These are phyloP conservation scores for Aspergillus egyptiacus DNA, from an alignment of 495 filamentous ascomycete genomes.

Conservation along the genomic window DNA sequence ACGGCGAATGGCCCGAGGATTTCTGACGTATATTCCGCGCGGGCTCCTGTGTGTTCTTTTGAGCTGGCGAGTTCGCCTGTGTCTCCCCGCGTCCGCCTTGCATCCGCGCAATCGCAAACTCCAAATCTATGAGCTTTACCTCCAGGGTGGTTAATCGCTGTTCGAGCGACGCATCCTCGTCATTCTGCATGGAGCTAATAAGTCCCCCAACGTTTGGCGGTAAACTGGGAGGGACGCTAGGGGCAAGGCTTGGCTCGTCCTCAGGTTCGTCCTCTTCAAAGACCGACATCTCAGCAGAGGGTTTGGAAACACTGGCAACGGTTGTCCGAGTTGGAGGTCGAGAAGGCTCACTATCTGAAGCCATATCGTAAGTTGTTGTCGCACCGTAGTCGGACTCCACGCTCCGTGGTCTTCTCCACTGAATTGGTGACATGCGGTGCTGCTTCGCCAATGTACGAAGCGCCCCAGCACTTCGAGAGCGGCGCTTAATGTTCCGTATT, in stretches of 20 bases:
- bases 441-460: conserved; percentile 23
- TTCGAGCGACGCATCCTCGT: conserved; percentile 43
- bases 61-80: conserved; percentile 15
- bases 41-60: conserved; percentile 15
- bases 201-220: conserved; percentile 40
- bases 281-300: conserved; percentile 21
- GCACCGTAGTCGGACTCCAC: conserved; percentile 18
- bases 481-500: conserved; percentile 22
- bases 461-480: conserved; percentile 31
- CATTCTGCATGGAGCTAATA: conserved; percentile 40
- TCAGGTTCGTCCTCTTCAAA: conserved; percentile 16
- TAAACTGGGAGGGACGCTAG: conserved; percentile 15
- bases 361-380: conserved; percentile 12
- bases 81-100: conserved; percentile 32
- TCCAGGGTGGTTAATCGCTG: conserved; percentile 49
- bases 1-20: conserved; percentile 18
- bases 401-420: conserved; percentile 24
- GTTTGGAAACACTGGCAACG: conserved; percentile 27
- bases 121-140: conserved; percentile 51
- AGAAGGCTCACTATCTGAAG: conserved; percentile 24
- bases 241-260: conserved; percentile 16
- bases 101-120: conserved; percentile 49
- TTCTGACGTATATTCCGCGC: conserved; percentile 22
- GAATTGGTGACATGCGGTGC: conserved; percentile 22
- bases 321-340: conserved; percentile 30